phyloP scores from a whole-genome alignment of 2,329 filamentous ascomycete genomes.

The Monilinia vaccinii-corymbosi region DNA sequence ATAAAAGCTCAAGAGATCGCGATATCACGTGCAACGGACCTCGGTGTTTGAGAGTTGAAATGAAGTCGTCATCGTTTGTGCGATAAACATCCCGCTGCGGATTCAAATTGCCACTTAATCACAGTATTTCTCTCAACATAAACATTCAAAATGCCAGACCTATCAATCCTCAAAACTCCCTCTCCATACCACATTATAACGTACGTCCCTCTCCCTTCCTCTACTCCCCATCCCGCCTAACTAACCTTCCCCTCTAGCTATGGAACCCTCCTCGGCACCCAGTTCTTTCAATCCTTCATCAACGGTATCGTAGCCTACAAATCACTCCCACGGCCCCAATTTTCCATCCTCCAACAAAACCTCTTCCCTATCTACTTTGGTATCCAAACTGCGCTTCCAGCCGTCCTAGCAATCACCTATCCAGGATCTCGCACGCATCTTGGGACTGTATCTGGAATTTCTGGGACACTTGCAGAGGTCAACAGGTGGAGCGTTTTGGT shows the following conservation, averaged over 20 bases:
- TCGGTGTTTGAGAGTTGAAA: not conserved
- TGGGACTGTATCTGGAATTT: slow-evolving; percentile 36
- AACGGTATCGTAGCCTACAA: slow-evolving; percentile 68
- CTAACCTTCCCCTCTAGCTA: slow-evolving; percentile 50
- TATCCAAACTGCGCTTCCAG: slow-evolving; percentile 68
- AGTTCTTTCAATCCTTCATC: slow-evolving; percentile 80
- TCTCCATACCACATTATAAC: slow-evolving; percentile 70
- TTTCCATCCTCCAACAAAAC: slow-evolving; percentile 68
- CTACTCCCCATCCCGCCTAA: slow-evolving; percentile 8
- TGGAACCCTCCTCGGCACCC: slow-evolving; percentile 76
- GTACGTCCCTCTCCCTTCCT: slow-evolving; percentile 35
- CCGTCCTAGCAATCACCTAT: slow-evolving; percentile 69
- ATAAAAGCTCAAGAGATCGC: not conserved
- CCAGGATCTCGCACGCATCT: slow-evolving; percentile 46
- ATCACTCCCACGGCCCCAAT: slow-evolving; percentile 68
- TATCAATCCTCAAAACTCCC: slow-evolving; percentile 44
- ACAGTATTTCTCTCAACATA: not conserved
- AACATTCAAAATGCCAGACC: slow-evolving; percentile 29
- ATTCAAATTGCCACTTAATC: not conserved
- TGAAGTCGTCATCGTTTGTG: slow-evolving; percentile 3
- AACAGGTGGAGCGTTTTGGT: slow-evolving; percentile 57
- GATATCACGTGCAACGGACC: slow-evolving; percentile 4
- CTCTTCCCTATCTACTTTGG: slow-evolving; percentile 86
- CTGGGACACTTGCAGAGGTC: slow-evolving; percentile 48
- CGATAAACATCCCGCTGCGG: not conserved